Base-by-base conservation (phyloP, 2,329 filamentous ascomycete genomes). In the Pseudogymnoascus sp. region DNA sequence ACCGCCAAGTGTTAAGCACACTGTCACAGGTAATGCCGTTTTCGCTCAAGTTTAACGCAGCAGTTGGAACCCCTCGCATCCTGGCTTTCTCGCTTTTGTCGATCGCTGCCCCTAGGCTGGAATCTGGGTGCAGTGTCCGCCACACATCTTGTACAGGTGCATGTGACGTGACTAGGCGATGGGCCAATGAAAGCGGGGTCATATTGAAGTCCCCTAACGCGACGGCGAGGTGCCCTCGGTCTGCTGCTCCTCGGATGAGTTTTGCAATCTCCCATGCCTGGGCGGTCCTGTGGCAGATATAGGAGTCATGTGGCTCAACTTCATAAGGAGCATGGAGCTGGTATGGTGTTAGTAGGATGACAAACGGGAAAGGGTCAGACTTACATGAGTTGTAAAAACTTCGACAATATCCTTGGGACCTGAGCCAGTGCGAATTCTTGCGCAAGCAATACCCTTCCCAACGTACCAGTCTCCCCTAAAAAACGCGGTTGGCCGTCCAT, bases 211-310 rank as follows among this genome's bases (percentile, higher is more conserved):
- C 95, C 26, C 95, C 95, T 62, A 96, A 79, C 5, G 87, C 93
- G 47, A 97, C 79, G 61, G 93, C 92, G 31, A 97, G 80, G 73
- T 93, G 90, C 6, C 92, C 91, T 13, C 88, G 82, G 69, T 92
- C 89, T 1, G 87, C 83, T 50, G 93, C 93, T 64, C 85, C 89
- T 60, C 90, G 87, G 78, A 97, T 88, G 50, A 96, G 81, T 75
- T 96, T 96, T 62, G 93, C 84, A 64, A 97, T 90, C 74, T 97
- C 90, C 95, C 95, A 99, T 60, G 92, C 89, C 78, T 99, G 93
- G 3, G 93, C 89, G 17, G 90, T 90, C 64, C 93, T 89, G 76
- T 97, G 95, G 73, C 90, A 93, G 61, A 92, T 79, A 77, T 99
- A 97, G 28, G 89, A 91, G 76, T 96, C 91, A 71, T 90, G 80